Percentiles rank a stretch among this genome's conserved stretches.
Conservation (phyloP, 176 grass and related monocot genomes). For the Neostapfia colusana region DNA sequence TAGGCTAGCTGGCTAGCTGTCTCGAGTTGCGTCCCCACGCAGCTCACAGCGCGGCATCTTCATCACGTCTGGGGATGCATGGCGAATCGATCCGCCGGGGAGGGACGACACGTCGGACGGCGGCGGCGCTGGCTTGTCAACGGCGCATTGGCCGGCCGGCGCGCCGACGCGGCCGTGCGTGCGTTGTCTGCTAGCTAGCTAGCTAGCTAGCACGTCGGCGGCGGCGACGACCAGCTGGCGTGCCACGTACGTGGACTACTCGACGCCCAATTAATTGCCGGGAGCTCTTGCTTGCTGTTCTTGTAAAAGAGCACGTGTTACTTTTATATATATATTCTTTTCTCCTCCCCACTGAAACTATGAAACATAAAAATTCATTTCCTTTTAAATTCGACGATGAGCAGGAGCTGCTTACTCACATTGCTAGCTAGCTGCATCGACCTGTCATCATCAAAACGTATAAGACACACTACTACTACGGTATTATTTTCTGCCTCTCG, state of each 20-base stretch:
- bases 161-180: not conserved
- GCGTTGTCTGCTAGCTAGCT: constrained; percentile 10
- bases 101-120: constrained; percentile 21
- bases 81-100: not conserved
- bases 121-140: constrained; percentile 44
- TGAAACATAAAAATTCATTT: no score
- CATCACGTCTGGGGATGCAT: not conserved
- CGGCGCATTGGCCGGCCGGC: constrained; percentile 21
- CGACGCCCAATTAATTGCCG: not conserved
- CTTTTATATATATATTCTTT: no score
- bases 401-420: no score
- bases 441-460: no score
- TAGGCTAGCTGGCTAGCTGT: no score
- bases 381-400: no score
- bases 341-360: no score
- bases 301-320: no score
- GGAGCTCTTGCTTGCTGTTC: not conserved
- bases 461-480: no score
- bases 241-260: constrained; percentile 13
- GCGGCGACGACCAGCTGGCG: not conserved
- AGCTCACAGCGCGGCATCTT: not conserved
- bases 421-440: no score
- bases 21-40: not conserved
- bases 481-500: no score
- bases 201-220: no score